Conservation (phyloP, 768 basidiomycete genomes). For the Coprinopsis cinerea region DNA sequence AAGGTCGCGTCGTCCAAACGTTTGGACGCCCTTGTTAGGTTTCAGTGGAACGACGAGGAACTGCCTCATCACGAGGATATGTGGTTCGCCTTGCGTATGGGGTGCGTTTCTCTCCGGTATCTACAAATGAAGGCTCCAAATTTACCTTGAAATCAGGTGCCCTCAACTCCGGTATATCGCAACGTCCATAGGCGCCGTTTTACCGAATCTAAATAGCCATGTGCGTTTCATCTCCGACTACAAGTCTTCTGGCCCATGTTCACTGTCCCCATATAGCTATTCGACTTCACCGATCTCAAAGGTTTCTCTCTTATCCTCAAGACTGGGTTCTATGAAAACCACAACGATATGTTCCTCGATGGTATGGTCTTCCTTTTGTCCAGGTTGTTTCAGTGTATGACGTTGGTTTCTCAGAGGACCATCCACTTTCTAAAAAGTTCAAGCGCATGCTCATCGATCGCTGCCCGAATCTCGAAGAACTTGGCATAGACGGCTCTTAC, state of each 20-base stretch:
- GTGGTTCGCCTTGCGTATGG: conserved; percentile 69
- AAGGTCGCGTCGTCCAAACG: conserved; percentile 39
- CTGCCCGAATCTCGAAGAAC: conserved; percentile 62
- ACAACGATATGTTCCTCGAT: conserved; percentile 48
- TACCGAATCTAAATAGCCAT: conserved; percentile 55
- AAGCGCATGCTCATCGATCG: conserved; percentile 68
- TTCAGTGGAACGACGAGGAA: conserved; percentile 71
- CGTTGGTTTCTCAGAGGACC: conserved; percentile 35
- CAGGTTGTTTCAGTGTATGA: neutral
- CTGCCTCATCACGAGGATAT: conserved; percentile 63
- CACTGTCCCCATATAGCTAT: conserved; percentile 39
- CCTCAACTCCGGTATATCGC: conserved; percentile 58
- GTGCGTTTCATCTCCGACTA: conserved; percentile 33
- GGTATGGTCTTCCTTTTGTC: conserved; percentile 32
- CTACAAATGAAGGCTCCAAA: conserved; percentile 5
- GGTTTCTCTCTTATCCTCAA: conserved; percentile 61
- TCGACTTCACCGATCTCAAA: conserved; percentile 57
- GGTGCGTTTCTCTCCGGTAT: conserved; percentile 35
- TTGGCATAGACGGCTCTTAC: conserved; percentile 51
- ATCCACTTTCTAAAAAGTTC: conserved; percentile 44
- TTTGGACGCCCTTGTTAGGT: conserved; percentile 60
- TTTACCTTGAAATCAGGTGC: conserved; percentile 41
- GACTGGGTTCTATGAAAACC: conserved; percentile 57
- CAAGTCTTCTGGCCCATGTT: neutral
- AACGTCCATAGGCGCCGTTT: conserved; percentile 53